Base-by-base conservation (phyloP, 1,284 basidiomycete species). In the Sanghuangporus baumii region DNA sequence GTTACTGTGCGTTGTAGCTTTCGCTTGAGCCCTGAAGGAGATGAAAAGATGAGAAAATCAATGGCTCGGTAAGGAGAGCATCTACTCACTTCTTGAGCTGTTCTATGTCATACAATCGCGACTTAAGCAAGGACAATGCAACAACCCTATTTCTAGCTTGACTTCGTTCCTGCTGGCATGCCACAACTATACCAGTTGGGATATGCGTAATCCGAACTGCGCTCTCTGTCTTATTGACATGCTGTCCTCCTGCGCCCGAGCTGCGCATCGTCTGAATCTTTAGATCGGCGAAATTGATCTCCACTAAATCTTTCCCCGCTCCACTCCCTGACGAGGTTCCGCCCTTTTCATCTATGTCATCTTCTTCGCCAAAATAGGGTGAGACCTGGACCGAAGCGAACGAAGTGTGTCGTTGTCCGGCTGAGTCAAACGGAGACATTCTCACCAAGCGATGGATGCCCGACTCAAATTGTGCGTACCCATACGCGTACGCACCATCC, bases 151-250 rank as follows among this genome's bases (percentile, higher is more conserved):
- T 83, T 75, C 81, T 77, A 67, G 85, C 83, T 69, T 87, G 85
- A 43, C 78, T 81, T 6, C 85, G 75, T 14, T 81, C 82, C 66
- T 86, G 83, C 70, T 87, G 84, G 79, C 63, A 65, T 2, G 82
- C 83, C 11, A 86, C 85, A 0, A 76, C 77, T 62, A 86, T 83
- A 2, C 83, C 83, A 0, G 83, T 84, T 0, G 85, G 84, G 3
- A 80, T 66, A 67, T 87, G 85, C 0, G 82, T 84, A 14, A 87
- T 72, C 2, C 85, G 79, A 7, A 87, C 81, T 1, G 85, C 85
- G 1, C 83, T 85, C 69, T 87, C 85, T 0, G 85, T 86, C 67
- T 81, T 80, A 73, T 87, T 87, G 64, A 87, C 85, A 73, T 86
- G 84, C 76, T 84, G 70, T 6, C 85, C 85, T 31, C 85, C 85